phyloP scores from a whole-genome alignment of 306 rosid species.

The Aeschynomene evenia region DNA sequence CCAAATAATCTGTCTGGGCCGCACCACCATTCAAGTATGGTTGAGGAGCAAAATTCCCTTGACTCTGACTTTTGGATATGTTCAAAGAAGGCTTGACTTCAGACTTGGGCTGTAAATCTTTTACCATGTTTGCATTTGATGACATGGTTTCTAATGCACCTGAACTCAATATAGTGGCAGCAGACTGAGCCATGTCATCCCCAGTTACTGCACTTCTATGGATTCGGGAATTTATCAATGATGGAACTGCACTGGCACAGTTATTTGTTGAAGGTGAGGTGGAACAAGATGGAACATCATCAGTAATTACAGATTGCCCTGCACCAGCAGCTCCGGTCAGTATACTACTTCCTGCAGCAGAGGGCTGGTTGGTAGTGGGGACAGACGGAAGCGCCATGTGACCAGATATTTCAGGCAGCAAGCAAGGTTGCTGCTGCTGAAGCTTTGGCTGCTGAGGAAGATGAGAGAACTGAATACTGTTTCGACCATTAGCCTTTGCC shows the following conservation, averaged over 20 bases:
- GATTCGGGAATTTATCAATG: slow-evolving; percentile 44
- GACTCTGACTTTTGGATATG: slow-evolving; percentile 65
- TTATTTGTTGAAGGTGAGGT: slow-evolving; percentile 95
- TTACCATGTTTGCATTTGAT: slow-evolving; percentile 52
- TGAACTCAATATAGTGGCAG: slow-evolving; percentile 58
- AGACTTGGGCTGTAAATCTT: slow-evolving; percentile 61
- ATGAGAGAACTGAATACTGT: slow-evolving; percentile 50
- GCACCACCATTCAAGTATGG: slow-evolving; percentile 49
- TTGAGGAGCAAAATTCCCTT: slow-evolving; percentile 58
- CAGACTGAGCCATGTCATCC: slow-evolving; percentile 84
- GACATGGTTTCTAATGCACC: slow-evolving; percentile 56
- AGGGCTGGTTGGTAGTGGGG: slow-evolving; percentile 50
- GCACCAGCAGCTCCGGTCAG: slow-evolving; percentile 54
- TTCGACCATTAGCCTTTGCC: slow-evolving; percentile 46
- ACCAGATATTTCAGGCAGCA: slow-evolving; percentile 54
- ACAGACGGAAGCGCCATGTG: slow-evolving; percentile 47
- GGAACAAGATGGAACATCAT: slow-evolving; percentile 88
- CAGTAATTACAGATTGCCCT: slow-evolving; percentile 78
- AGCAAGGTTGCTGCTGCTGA: slow-evolving; percentile 63
- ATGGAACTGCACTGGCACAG: slow-evolving; percentile 55
- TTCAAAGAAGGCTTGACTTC: slow-evolving; percentile 75
- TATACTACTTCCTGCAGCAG: slow-evolving; percentile 48
- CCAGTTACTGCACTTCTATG: slow-evolving; percentile 46
- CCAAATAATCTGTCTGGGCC: slow-evolving; percentile 80
- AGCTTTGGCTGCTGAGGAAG: slow-evolving; percentile 60